Percentiles rank a stretch among this genome's conserved stretches.
Conservation (phyloP, 345 rosid species). For the Streptanthus diversifolius region DNA sequence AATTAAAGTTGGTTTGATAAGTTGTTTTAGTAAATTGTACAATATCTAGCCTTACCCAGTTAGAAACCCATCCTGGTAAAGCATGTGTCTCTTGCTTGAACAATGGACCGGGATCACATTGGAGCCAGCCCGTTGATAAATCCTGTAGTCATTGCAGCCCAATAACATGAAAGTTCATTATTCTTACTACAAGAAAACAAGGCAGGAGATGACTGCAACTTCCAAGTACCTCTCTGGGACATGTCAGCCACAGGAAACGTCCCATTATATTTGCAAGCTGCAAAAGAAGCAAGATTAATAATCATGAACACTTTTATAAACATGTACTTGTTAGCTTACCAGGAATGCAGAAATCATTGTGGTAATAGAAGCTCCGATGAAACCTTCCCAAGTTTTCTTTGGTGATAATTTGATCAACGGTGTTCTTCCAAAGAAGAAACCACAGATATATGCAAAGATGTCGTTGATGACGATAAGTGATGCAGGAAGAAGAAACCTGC, state of each 20-base stretch:
- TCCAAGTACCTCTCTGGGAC: conserved; percentile 80
- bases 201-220: not conserved
- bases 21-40: not conserved
- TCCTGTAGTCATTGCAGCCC: conserved; percentile 46
- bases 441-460: conserved; percentile 72
- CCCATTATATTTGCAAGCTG: conserved; percentile 93
- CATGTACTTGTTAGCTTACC: conserved; percentile 43
- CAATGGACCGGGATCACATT: conserved; percentile 88
- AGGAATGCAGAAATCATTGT: conserved; percentile 84
- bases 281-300: conserved; percentile 17
- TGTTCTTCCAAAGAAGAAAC: conserved; percentile 94
- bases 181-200: not conserved
- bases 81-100: conserved; percentile 62
- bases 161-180: not conserved
- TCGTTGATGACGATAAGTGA: conserved; percentile 87
- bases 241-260: conserved; percentile 79
- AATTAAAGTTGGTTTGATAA: not conserved
- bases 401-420: conserved; percentile 92
- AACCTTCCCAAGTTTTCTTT: conserved; percentile 98
- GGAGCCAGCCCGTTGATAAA: conserved; percentile 85
- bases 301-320: not conserved
- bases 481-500: conserved; percentile 97
- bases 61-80: conserved; percentile 57
- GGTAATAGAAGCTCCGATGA: conserved; percentile 83
- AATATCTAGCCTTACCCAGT: conserved; percentile 47